Evolutionary conservation across 1,139 yeast genomes (phyloP), one percentile per base, ranked within the genome.

Genomic region (Dujonia santamariae): DNA sequence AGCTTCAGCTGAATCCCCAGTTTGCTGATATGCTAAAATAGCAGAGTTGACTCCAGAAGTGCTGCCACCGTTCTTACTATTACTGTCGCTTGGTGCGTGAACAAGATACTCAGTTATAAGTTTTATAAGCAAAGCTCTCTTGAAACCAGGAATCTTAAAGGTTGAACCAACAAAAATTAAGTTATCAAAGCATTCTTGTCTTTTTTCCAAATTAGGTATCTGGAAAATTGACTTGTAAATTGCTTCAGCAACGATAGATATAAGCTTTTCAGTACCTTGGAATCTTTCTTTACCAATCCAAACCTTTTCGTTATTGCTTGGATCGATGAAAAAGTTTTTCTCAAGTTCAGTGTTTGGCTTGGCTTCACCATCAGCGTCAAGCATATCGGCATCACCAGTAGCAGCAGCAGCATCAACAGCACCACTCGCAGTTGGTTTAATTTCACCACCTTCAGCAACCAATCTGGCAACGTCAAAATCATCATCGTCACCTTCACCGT

Each of bases 151-250:
- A 34, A 90, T 82, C 29, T 73, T 70, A 34, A 81, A 70, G 0
- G 96, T 85, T 14, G 81, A 75, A 2, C 98, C 98, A 27, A 80
- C 74, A 35, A 90, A 60, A 15, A 90, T 75, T 38, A 92, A 63
- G 56, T 86, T 87, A 48, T 88, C 95, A 78, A 87, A 92, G 47
- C 92, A 78, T 37, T 84, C 92, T 57, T 85, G 95, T 44, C 94
- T 75, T 52, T 80, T 81, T 44, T 72, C 75, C 25, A 80, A 61
- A 46, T 85, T 94, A 21, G 81, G 81, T 22, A 87, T 67, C 37
- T 67, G 66, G 13, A 58, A 51, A 39, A 87, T 61, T 0, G 78
- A 65, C 21, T 64, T 61, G 38, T 78, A 78, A 3, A 85, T 73
- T 6, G 74, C 73, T 23, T 61, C 62, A 2, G 84, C 71, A 16